phyloP scores from a whole-genome alignment of 2,329 filamentous ascomycete genomes.

The Paraphoma chrysanthemicola region DNA sequence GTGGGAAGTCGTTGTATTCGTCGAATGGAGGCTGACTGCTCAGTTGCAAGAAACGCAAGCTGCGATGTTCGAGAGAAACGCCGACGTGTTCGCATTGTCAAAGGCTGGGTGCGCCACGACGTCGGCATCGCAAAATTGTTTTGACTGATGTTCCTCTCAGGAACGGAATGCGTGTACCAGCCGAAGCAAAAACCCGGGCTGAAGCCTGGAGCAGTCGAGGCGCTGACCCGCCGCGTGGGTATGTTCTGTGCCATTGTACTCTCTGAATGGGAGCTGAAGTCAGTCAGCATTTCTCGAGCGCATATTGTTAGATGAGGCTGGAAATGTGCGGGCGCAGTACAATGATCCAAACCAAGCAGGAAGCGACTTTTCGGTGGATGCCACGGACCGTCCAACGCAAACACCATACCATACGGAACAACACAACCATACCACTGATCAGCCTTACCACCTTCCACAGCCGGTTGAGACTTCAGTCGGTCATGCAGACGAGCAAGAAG shows the following conservation, averaged over 20 bases:
- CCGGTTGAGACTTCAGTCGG: background rate
- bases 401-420: background rate
- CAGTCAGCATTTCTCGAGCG: constrained; percentile 35
- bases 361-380: background rate
- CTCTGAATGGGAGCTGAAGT: constrained; percentile 14
- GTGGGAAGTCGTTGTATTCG: no score
- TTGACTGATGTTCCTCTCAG: constrained; percentile 23
- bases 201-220: constrained; percentile 41
- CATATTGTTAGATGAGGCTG: constrained; percentile 37
- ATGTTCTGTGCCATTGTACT: constrained; percentile 3
- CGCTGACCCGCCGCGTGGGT: constrained; percentile 43
- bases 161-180: constrained; percentile 37
- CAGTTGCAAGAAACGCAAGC: constrained; percentile 42
- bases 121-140: background rate
- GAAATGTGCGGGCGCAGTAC: constrained; percentile 33
- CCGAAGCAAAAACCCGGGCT: constrained; percentile 44
- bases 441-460: background rate
- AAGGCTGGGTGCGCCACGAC: constrained; percentile 35
- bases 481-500: background rate
- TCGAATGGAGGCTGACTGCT: no score
- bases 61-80: constrained; percentile 39
- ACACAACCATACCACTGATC: background rate
- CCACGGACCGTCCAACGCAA: background rate
- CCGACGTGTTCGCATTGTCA: constrained; percentile 43
- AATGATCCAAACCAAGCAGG: constrained; percentile 4